Base-by-base conservation (phyloP, 169 alveolate genomes). In the Cryptosporidium viatorum region DNA sequence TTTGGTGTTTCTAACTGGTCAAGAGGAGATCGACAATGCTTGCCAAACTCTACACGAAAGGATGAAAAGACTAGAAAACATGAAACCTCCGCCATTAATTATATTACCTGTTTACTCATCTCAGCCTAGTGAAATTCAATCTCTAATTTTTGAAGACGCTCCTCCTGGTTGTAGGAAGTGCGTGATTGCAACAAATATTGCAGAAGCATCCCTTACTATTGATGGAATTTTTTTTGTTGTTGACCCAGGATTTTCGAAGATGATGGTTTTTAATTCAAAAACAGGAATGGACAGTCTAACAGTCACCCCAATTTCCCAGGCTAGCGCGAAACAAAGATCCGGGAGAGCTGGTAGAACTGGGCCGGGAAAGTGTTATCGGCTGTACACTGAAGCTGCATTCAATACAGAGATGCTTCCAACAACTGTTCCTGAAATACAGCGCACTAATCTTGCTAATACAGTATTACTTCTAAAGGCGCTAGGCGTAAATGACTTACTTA, bases 311-410 rank as follows among this genome's bases (percentile, higher is more conserved):
- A 98, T 98, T 33, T 96, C 99, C 35, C 97, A 98, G 93, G 99
- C 99, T 5, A 97, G 97, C 74, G 99, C 99, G 1, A 95, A 96
- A 84, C 99, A 99, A 94, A 92, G 99, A 87, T 99, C 99, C 5
- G 99, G 99, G 2, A 96, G 99, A 50, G 99, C 99, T 0, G 99
- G 99, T 0, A 93, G 99, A 91, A 98, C 99, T 3, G 99, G 99
- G 0, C 99, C 99, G 1, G 99, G 99, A 12, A 99, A 99, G 95
- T 99, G 99, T 91, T 99, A 96, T 93, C 93, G 99, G 52, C 94
- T 99, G n/a, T 99, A 99, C 94, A 98, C 99, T 14, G 99, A 98
- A 94, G 96, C 94, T 35, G 98, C 99, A 12, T 99, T 96, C 93
- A 94, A 97, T 69, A 96, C 96, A 71, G 99, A 99, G 95, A 99